These are phyloP conservation scores for Cyclocybe cylindracea DNA, from an alignment of 768 basidiomycete species.

Conservation along the genomic window DNA sequence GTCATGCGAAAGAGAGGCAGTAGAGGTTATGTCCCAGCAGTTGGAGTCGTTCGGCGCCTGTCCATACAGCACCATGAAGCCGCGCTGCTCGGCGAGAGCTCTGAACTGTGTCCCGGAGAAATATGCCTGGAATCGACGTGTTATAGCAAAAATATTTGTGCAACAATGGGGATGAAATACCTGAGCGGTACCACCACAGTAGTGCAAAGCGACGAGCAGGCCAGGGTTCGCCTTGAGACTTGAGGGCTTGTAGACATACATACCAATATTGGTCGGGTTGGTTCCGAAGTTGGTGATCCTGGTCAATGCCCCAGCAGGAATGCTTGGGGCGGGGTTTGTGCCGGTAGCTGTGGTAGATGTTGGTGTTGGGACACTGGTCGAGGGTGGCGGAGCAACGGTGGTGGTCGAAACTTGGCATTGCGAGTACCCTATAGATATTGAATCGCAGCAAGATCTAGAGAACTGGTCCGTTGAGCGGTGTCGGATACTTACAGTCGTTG, in stretches of 20 bases:
- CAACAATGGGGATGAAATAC: too few relatives aligned
- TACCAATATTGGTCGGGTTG: slow-evolving; percentile 54
- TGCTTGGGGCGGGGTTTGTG: too few relatives aligned
- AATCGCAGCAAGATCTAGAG: too few relatives aligned
- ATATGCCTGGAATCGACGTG: slow-evolving; percentile 33
- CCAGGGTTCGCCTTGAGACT: slow-evolving; percentile 36
- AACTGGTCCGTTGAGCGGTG: too few relatives aligned
- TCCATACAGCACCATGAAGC: slow-evolving; percentile 53
- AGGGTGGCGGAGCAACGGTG: too few relatives aligned
- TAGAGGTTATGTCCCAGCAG: slow-evolving; percentile 55
- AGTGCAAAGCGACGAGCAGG: slow-evolving; percentile 54
- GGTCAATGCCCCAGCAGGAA: too few relatives aligned
- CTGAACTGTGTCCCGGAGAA: slow-evolving; percentile 48
- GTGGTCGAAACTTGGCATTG: too few relatives aligned
- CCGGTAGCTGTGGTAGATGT: too few relatives aligned
- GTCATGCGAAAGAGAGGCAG: slow-evolving; percentile 52
- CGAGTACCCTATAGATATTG: too few relatives aligned
- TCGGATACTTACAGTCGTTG: too few relatives aligned
- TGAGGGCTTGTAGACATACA: slow-evolving; percentile 46
- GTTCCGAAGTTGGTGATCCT: slow-evolving; percentile 38
- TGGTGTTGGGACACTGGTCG: too few relatives aligned
- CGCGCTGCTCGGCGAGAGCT: slow-evolving; percentile 47
- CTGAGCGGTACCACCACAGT: slow-evolving; percentile 49
- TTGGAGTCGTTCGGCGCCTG: slow-evolving; percentile 39
- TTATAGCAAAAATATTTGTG: too few relatives aligned